A percentile compares a stretch with the other conserved stretches of the same genome.
Evolutionary conservation across 768 basidiomycete genomes (phyloP).

Genomic region (Psilocybe cyanescens): DNA sequence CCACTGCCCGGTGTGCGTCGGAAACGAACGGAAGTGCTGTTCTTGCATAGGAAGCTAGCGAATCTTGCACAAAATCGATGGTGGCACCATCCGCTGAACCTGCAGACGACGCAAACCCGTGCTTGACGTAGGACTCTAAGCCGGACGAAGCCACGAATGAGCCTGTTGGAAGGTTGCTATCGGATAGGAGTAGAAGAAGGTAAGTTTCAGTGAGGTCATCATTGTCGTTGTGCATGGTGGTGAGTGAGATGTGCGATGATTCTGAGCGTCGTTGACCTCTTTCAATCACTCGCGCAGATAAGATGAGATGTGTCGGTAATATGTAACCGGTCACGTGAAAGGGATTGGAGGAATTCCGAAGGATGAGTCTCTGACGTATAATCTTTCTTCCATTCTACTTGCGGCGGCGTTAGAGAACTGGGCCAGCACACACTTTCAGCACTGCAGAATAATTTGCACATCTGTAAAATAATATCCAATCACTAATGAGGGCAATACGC

Average conservation of each 20-base stretch:
- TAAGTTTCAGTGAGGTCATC: constrained; percentile 50
- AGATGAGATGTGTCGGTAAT: constrained; percentile 14
- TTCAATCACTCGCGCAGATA: constrained; percentile 9
- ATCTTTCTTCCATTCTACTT: constrained; percentile 16
- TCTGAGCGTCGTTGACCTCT: not conserved
- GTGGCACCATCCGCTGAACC: constrained; percentile 33
- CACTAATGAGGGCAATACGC: constrained; percentile 36
- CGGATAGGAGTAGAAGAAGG: constrained; percentile 78
- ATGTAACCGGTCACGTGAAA: constrained; percentile 14
- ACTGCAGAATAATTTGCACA: not conserved
- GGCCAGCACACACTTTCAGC: constrained; percentile 1
- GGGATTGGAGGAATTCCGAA: constrained; percentile 17
- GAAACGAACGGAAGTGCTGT: constrained; percentile 80
- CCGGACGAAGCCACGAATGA: constrained; percentile 96
- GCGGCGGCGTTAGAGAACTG: constrained; percentile 26
- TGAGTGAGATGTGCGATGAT: not conserved
- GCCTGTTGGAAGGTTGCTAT: constrained; percentile 96
- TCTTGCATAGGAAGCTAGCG: constrained; percentile 76
- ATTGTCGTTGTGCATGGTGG: constrained; percentile 18
- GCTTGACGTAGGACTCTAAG: constrained; percentile 86
- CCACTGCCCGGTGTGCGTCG: constrained; percentile 60
- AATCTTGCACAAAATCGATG: constrained; percentile 69
- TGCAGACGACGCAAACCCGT: constrained; percentile 74
- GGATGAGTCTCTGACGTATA: constrained; percentile 9
- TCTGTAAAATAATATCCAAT: not conserved